These are phyloP conservation scores for Striga asiatica DNA, from an alignment of 257 asterid species.

Conservation along the genomic window DNA sequence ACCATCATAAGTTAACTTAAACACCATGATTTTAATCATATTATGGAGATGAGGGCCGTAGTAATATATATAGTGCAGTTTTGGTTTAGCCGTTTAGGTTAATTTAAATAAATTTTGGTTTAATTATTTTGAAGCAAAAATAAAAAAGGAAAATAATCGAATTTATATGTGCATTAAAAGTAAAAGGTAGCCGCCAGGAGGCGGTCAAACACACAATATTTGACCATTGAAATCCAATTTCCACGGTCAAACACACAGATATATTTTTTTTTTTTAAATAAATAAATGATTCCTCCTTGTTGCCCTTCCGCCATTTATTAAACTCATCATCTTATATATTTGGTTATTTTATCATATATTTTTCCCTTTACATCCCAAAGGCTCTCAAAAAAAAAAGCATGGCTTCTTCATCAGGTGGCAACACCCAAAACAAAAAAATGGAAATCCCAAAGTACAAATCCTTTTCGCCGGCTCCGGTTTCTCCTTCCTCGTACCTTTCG, in stretches of 20 bases:
- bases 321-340: not conserved
- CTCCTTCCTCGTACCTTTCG: slow-evolving; percentile 65
- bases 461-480: slow-evolving; percentile 53
- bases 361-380: not conserved
- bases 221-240: slow-evolving; percentile 19
- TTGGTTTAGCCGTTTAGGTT: too few relatives aligned
- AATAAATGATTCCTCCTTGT: too few relatives aligned
- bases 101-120: too few relatives aligned
- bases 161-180: too few relatives aligned
- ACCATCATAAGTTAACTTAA: too few relatives aligned
- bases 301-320: slow-evolving; percentile 15
- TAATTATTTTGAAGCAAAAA: too few relatives aligned
- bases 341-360: slow-evolving; percentile 8
- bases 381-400: not conserved
- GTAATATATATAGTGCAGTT: too few relatives aligned
- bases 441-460: slow-evolving; percentile 41
- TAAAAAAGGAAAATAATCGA: too few relatives aligned
- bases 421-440: not conserved
- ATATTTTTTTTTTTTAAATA: too few relatives aligned
- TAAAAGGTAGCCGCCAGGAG: slow-evolving; percentile 45
- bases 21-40: too few relatives aligned
- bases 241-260: slow-evolving; percentile 41
- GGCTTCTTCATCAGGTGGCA: not conserved
- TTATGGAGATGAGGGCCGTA: too few relatives aligned
- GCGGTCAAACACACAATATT: slow-evolving; percentile 52